A percentile compares a stretch with the other conserved stretches of the same genome.
Evolutionary conservation across 768 basidiomycete genomes (phyloP).

Genomic region (Amanita rimosa): DNA sequence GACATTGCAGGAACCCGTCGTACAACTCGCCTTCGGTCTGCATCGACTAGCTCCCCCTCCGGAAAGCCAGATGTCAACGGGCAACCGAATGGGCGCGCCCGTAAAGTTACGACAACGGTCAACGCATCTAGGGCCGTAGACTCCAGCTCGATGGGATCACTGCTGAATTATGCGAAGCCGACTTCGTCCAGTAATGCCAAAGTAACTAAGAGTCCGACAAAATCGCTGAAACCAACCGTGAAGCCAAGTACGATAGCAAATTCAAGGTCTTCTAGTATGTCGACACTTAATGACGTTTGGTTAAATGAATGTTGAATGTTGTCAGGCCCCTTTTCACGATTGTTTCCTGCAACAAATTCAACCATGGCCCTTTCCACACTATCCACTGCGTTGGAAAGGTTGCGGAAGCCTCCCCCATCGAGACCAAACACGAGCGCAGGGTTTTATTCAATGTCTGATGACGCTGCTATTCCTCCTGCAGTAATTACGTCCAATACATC

Average conservation of each 20-base stretch:
- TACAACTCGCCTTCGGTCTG: background rate
- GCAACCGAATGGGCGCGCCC: background rate
- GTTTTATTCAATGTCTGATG: slow-evolving; percentile 33
- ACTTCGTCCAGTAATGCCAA: slow-evolving; percentile 14
- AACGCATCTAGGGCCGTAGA: slow-evolving; percentile 10
- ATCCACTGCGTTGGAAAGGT: slow-evolving; percentile 57
- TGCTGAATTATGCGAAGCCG: slow-evolving; percentile 7
- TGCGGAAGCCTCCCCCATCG: slow-evolving; percentile 53
- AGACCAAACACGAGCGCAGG: slow-evolving; percentile 65
- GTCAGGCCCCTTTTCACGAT: slow-evolving; percentile 9
- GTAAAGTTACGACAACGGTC: slow-evolving; percentile 2
- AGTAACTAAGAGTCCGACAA: slow-evolving; percentile 17
- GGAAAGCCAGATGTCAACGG: background rate
- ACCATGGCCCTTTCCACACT: slow-evolving; percentile 40
- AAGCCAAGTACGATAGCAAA: slow-evolving; percentile 4
- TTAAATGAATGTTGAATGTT: background rate
- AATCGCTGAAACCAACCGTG: slow-evolving; percentile 1
- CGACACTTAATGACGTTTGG: background rate
- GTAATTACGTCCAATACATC: slow-evolving; percentile 14
- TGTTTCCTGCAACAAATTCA: slow-evolving; percentile 9
- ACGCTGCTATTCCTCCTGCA: slow-evolving; percentile 10
- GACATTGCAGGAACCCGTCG: background rate
- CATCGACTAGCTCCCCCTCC: background rate
- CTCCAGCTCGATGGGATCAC: slow-evolving; percentile 19
- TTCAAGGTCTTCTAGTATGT: slow-evolving; percentile 8